These are phyloP conservation scores for Aspergillus ellipticus DNA, from an alignment of 495 filamentous ascomycete species.

Conservation along the genomic window DNA sequence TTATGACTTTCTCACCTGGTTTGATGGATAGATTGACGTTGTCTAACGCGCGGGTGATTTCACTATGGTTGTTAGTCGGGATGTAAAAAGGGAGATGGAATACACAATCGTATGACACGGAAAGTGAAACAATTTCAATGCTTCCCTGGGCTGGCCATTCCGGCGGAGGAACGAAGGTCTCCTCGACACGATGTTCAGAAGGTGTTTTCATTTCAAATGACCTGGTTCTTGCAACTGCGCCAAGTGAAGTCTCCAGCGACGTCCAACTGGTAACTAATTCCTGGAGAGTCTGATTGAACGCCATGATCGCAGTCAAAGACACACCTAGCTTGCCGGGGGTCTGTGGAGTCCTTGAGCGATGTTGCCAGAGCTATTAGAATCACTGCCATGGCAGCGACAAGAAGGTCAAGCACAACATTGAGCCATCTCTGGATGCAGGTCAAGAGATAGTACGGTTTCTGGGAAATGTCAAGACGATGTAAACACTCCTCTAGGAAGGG, in stretches of 20 bases:
- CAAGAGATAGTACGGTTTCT: slow-evolving; percentile 2
- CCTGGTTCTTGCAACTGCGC: background rate
- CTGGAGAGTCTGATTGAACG: background rate
- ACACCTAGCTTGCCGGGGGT: background rate
- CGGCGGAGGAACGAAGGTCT: background rate
- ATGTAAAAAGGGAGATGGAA: background rate
- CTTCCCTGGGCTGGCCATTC: background rate
- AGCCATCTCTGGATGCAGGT: slow-evolving; percentile 6
- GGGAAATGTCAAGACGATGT: background rate
- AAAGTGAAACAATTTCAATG: background rate
- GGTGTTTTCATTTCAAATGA: background rate
- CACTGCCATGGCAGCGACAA: background rate
- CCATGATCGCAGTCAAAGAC: background rate
- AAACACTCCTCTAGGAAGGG: background rate
- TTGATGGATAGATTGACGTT: background rate
- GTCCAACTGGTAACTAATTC: background rate
- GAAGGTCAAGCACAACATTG: background rate
- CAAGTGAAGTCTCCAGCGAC: background rate
- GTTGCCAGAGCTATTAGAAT: background rate
- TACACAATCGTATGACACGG: background rate
- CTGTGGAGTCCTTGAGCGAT: background rate
- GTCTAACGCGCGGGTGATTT: background rate
- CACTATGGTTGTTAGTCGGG: background rate
- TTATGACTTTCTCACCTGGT: background rate
- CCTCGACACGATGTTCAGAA: background rate